phyloP scores from a whole-genome alignment of 208 protist genomes.

The Leishmania gerbilli region DNA sequence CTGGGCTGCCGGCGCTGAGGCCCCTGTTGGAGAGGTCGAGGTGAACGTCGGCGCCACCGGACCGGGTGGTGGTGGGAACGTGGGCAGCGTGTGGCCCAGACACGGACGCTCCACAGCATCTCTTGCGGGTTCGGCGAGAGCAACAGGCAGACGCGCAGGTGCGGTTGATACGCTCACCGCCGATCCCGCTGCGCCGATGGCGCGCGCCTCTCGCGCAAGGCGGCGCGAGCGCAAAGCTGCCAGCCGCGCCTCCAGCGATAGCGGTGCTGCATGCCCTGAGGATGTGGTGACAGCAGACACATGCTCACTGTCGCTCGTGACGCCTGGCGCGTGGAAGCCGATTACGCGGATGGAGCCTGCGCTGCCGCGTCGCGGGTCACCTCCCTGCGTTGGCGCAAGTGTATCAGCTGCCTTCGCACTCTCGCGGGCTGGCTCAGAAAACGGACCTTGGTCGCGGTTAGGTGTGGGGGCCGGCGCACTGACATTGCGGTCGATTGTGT shows the following conservation, averaged over 20 bases:
- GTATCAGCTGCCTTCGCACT: neutral
- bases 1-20: too few relatives aligned
- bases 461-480: neutral
- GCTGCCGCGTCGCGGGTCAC: neutral
- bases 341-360: constrained; percentile 1
- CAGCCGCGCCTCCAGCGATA: constrained; percentile 19
- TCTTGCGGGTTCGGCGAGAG: too few relatives aligned
- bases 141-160: neutral
- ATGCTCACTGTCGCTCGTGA: neutral
- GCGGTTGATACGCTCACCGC: neutral
- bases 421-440: neutral
- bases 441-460: neutral
- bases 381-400: neutral
- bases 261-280: neutral
- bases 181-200: neutral
- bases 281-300: neutral
- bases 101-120: neutral
- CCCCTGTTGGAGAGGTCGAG: neutral
- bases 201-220: neutral
- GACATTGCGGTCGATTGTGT: neutral
- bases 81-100: neutral
- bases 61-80: neutral
- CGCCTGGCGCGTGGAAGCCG: neutral
- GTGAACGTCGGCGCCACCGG: neutral
- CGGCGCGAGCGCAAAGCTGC: constrained; percentile 19